Conservation (phyloP, 75 land plant species). For the Cupressus sempervirens region DNA sequence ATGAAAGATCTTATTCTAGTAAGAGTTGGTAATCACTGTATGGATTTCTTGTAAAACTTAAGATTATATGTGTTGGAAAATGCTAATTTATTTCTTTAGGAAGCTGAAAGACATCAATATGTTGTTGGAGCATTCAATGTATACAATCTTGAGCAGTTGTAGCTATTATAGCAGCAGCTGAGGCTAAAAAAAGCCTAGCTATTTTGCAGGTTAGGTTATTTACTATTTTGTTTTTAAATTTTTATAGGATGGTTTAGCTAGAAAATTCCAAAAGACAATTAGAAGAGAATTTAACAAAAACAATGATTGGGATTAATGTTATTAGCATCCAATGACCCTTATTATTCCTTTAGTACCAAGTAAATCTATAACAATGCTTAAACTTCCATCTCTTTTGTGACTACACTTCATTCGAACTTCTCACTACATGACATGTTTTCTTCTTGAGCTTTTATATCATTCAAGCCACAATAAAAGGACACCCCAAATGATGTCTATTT, state of each 20-base stretch:
- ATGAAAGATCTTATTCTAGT: conserved; percentile 83
- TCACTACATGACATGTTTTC: background rate
- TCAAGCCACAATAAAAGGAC: background rate
- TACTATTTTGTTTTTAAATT: background rate
- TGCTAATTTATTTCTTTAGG: conserved; percentile 27
- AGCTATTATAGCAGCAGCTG: conserved; percentile 95
- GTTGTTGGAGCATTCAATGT: conserved; percentile 99
- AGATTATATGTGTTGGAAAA: background rate
- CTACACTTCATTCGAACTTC: background rate
- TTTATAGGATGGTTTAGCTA: background rate
- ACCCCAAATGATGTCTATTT: background rate
- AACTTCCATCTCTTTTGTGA: background rate
- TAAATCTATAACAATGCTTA: background rate
- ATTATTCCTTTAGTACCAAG: background rate
- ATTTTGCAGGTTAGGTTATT: conserved; percentile 69
- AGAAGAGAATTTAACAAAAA: background rate
- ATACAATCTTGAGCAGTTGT: conserved; percentile 89
- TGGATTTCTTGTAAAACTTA: background rate
- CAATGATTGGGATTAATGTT: background rate
- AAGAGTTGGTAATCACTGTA: background rate
- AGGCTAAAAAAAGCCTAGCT: conserved; percentile 86
- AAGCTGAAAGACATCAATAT: conserved; percentile 77
- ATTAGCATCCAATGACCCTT: background rate
- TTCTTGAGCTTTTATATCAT: too few species aligned
- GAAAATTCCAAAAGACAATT: background rate